Percentiles rank a stretch among this genome's conserved stretches.
These are phyloP conservation scores for Graphilbum fragrans DNA, from an alignment of 2,329 filamentous ascomycete genomes.

Conservation along the genomic window DNA sequence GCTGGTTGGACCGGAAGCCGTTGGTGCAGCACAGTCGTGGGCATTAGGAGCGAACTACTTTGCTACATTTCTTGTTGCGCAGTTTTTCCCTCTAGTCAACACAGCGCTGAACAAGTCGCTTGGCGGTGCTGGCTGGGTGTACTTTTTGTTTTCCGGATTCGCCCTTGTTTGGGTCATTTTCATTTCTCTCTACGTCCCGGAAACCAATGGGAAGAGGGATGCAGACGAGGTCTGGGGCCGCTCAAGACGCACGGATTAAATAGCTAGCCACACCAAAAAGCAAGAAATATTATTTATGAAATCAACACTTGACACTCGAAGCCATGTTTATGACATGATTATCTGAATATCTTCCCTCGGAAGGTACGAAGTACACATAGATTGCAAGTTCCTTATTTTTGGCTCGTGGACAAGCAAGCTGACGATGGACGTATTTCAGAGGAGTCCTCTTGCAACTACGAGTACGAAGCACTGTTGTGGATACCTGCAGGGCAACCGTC, in stretches of 20 bases:
- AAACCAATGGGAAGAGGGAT: constrained; percentile 76
- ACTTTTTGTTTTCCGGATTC: constrained; percentile 77
- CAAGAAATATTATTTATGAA: too few species aligned
- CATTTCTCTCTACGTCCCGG: constrained; percentile 63
- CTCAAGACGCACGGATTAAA: constrained; percentile 38
- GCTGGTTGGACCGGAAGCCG: constrained; percentile 79
- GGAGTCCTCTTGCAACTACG: too few species aligned
- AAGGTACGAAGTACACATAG: too few species aligned
- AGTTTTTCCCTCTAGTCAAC: constrained; percentile 88
- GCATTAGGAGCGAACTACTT: constrained; percentile 78
- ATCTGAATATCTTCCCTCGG: neutral
- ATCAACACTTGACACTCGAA: too few species aligned
- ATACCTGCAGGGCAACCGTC: too few species aligned
- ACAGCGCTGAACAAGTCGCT: constrained; percentile 50
- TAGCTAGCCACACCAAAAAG: too few species aligned
- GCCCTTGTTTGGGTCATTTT: constrained; percentile 60
- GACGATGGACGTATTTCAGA: too few species aligned
- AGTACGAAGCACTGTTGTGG: too few species aligned
- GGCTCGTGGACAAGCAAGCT: too few species aligned
- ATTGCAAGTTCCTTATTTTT: too few species aligned
- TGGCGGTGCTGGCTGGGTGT: constrained; percentile 69
- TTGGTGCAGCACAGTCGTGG: constrained; percentile 85
- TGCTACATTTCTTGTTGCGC: constrained; percentile 82
- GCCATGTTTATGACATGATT: neutral
- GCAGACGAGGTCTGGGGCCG: constrained; percentile 88